Conservation (phyloP, 148 eudicot species). For the Rhododendron vialii region DNA sequence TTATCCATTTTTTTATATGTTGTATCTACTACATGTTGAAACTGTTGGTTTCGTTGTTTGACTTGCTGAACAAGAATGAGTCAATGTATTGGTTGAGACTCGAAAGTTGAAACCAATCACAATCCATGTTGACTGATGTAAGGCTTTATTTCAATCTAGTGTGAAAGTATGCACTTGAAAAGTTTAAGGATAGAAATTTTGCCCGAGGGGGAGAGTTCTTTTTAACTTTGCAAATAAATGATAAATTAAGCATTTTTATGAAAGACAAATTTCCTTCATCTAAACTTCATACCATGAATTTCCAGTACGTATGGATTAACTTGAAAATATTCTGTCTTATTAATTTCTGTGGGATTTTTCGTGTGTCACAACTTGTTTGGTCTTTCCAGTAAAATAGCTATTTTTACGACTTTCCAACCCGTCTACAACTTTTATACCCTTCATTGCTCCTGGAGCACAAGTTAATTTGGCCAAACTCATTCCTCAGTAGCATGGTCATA, state of each 20-base stretch:
- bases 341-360: neutral
- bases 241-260: neutral
- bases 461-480: neutral
- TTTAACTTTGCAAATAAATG: neutral
- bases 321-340: neutral
- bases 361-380: neutral
- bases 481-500: neutral
- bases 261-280: neutral
- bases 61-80: slow-evolving; percentile 2
- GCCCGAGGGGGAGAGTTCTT: neutral
- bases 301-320: neutral
- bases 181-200: neutral
- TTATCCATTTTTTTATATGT: neutral
- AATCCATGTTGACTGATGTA: neutral
- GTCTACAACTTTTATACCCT: neutral
- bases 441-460: neutral
- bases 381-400: neutral
- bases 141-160: neutral
- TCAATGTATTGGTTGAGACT: neutral
- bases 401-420: neutral
- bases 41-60: neutral
- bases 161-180: neutral
- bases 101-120: neutral
- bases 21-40: neutral
- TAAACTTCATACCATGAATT: neutral